Base-by-base conservation (phyloP, 2,329 filamentous ascomycete genomes). In the Penicillium sclerotigenum region DNA sequence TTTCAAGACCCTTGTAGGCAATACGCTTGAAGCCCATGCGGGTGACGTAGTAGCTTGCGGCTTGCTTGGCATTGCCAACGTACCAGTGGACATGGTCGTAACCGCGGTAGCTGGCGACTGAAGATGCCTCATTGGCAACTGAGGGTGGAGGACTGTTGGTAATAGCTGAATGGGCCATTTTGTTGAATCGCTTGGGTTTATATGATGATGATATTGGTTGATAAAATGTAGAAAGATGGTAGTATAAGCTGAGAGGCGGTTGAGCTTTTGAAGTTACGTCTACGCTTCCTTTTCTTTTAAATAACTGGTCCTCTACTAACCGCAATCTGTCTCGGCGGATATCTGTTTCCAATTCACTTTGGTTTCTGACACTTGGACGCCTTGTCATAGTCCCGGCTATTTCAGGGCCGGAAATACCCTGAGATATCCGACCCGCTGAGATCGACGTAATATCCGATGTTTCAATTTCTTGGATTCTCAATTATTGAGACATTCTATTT, bases 81-180 rank as follows among this genome's bases (percentile, higher is more conserved):
- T 91, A 96, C 92, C 92, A 97, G 65, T 91, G 92, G 54, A 96
- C 84, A 75, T 96, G 90, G 76, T 96, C 90, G 73, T 96, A 97
- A 70, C 90, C 91, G 59, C 85, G 84, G 78, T 96, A 77, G 59
- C 70, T 73, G 47, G 69, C 67, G 16, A 76, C 58, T 20, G 66
- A 65, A 40, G 64, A 66, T 41, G 58, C 31, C 13, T 57, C 47
- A 14, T 47, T 50, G 6, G 55, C 45, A 6, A 57, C 49, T 8
- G 61, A 58, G n/a, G 65, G 54, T 18, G 68, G 59, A 6, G 68
- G 63, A n/a, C 53, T 68, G 20, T 51, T 60, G 24, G 69, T 67
- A 47, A 71, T 67, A 18, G 69, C 70, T 43, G 65, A 63, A 52
- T 71, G 67, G 20, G 72, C 64, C 72, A 73, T 70, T 48, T 59